Conservation (phyloP, 2,329 filamentous ascomycete genomes). For the Colletotrichum sublineola region DNA sequence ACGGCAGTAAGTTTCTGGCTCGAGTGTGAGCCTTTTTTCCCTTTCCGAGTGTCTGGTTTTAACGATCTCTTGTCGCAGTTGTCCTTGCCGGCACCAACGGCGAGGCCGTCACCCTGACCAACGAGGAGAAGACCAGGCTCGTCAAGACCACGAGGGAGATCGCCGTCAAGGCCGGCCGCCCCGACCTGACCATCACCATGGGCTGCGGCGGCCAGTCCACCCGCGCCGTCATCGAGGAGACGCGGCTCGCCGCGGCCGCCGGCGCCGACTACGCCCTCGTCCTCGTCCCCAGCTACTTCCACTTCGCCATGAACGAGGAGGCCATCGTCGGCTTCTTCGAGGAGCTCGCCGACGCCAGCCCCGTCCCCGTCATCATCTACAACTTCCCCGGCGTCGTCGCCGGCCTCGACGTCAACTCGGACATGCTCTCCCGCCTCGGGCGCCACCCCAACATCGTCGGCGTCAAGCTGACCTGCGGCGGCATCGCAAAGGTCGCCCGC, state of each 20-base stretch:
- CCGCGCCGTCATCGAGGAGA: constrained; percentile 74
- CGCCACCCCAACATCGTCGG: constrained; percentile 76
- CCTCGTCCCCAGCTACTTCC: constrained; percentile 80
- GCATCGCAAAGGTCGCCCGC: constrained; percentile 78
- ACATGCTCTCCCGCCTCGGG: constrained; percentile 70
- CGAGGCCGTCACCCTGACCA: constrained; percentile 77
- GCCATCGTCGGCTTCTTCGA: constrained; percentile 74
- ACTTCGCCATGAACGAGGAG: constrained; percentile 71
- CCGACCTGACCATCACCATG: constrained; percentile 73
- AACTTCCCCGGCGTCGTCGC: constrained; percentile 78
- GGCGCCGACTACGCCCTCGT: constrained; percentile 78
- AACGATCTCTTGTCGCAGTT: constrained; percentile 51
- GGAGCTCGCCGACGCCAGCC: constrained; percentile 70
- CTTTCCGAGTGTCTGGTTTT: neutral
- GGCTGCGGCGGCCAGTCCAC: constrained; percentile 77
- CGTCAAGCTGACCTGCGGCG: constrained; percentile 80
- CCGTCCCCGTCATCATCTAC: constrained; percentile 77
- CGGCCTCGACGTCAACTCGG: constrained; percentile 77
- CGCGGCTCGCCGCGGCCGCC: constrained; percentile 70
- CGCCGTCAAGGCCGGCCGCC: constrained; percentile 67
- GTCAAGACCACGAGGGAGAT: constrained; percentile 72
- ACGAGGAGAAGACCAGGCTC: constrained; percentile 73
- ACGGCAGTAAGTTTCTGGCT: constrained; percentile 55
- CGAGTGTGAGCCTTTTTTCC: neutral
- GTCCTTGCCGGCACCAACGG: constrained; percentile 81